These are phyloP conservation scores for Suillus discolor DNA, from an alignment of 768 basidiomycete species.

Conservation along the genomic window DNA sequence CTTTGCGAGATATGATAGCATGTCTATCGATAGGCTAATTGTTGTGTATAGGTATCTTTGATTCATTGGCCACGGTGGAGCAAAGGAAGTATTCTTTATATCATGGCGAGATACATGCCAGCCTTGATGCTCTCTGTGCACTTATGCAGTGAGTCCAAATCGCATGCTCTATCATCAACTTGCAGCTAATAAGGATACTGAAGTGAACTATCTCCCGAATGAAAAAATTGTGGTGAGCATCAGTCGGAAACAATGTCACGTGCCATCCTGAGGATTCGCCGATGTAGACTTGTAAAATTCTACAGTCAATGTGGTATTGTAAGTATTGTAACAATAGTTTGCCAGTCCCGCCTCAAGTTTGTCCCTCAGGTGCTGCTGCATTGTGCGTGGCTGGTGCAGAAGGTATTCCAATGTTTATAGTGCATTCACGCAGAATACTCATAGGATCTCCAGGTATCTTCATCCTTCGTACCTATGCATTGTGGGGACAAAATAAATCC, in stretches of 20 bases:
- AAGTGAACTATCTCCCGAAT: slow-evolving; percentile 2
- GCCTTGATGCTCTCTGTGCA: background rate
- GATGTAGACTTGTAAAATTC: background rate
- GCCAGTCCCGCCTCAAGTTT: background rate
- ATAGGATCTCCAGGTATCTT: background rate
- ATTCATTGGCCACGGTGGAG: background rate
- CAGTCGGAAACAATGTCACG: background rate
- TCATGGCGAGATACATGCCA: background rate
- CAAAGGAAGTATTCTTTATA: background rate
- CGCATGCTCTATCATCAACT: background rate
- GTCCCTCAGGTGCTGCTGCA: background rate
- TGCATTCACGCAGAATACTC: background rate
- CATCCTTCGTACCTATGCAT: background rate
- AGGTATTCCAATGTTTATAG: background rate
- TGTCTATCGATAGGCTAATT: background rate
- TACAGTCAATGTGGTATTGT: background rate
- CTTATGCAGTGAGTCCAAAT: background rate
- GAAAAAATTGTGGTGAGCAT: background rate
- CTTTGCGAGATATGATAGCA: background rate
- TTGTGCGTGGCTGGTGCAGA: background rate
- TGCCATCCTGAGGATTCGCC: background rate
- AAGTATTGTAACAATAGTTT: background rate
- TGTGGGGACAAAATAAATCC: background rate
- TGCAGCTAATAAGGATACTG: background rate
- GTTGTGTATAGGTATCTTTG: background rate